phyloP scores from a whole-genome alignment of 148 eudicot species.

The Diospyros lotus region DNA sequence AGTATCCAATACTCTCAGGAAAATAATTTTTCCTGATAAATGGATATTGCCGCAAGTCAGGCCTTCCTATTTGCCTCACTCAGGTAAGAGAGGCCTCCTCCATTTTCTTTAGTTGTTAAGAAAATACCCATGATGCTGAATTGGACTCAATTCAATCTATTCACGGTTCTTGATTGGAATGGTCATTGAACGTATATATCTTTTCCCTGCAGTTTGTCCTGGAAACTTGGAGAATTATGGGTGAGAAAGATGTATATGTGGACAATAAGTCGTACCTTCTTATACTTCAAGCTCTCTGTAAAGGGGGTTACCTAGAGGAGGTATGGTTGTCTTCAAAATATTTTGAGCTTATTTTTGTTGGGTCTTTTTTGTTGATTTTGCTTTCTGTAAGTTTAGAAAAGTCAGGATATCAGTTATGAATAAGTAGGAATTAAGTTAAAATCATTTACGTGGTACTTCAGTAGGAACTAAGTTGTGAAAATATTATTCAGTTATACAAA shows the following conservation, averaged over 20 bases:
- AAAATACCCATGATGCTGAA: neutral
- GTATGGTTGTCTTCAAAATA: slow-evolving; percentile 27
- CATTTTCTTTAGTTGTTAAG: neutral
- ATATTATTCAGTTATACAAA: neutral
- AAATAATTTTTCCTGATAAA: neutral
- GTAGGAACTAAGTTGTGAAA: neutral
- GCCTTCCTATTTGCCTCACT: neutral
- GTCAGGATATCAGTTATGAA: neutral
- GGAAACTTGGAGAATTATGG: slow-evolving; percentile 75
- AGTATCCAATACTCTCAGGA: neutral
- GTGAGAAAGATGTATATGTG: slow-evolving; percentile 44
- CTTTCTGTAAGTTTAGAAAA: neutral
- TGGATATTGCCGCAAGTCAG: neutral
- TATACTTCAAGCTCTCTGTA: slow-evolving; percentile 61
- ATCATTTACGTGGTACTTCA: neutral
- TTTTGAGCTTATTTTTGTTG: neutral
- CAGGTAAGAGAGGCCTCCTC: neutral
- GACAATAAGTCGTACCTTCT: slow-evolving; percentile 46
- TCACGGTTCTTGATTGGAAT: slow-evolving; percentile 7
- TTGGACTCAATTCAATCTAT: neutral
- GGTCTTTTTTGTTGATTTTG: neutral
- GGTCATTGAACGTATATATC: slow-evolving; percentile 5
- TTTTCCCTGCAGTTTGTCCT: slow-evolving; percentile 63
- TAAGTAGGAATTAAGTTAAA: neutral
- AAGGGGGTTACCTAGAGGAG: slow-evolving; percentile 83